phyloP scores from a whole-genome alignment of 495 filamentous ascomycete species.

The Xylaria telfairii region DNA sequence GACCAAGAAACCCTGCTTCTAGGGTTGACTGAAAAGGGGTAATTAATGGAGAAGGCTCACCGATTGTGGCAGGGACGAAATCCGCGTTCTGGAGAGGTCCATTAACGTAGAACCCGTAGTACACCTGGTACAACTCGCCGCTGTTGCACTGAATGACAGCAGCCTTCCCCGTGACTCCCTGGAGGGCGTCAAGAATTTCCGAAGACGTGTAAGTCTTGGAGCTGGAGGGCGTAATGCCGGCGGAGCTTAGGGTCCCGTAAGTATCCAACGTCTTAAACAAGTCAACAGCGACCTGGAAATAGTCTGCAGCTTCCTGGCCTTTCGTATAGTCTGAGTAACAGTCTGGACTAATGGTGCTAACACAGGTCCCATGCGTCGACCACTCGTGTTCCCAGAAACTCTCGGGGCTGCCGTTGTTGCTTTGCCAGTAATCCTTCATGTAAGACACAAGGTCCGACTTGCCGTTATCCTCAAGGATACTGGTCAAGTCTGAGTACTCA shows the following conservation, averaged over 20 bases:
- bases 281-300: slow-evolving; percentile 58
- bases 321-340: slow-evolving; percentile 69
- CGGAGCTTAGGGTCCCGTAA: slow-evolving; percentile 60
- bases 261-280: slow-evolving; percentile 61
- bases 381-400: slow-evolving; percentile 82
- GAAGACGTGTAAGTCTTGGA: slow-evolving; percentile 64
- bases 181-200: slow-evolving; percentile 68
- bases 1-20: background rate
- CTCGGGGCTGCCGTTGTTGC: slow-evolving; percentile 59
- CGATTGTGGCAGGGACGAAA: slow-evolving; percentile 61
- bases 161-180: slow-evolving; percentile 58
- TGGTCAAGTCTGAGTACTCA: slow-evolving; percentile 69
- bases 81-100: slow-evolving; percentile 72
- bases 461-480: slow-evolving; percentile 32
- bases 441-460: slow-evolving; percentile 59
- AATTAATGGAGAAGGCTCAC: background rate
- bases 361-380: slow-evolving; percentile 77
- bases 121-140: slow-evolving; percentile 68
- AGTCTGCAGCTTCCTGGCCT: slow-evolving; percentile 61
- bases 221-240: slow-evolving; percentile 65
- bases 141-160: slow-evolving; percentile 69
- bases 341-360: slow-evolving; percentile 65
- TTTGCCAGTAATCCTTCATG: slow-evolving; percentile 77
- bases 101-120: slow-evolving; percentile 78
- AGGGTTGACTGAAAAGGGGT: background rate